A percentile compares a stretch with the other conserved stretches of the same genome.
phyloP scores from a whole-genome alignment of 2,329 filamentous ascomycete species.

The Colletotrichum viniferum region DNA sequence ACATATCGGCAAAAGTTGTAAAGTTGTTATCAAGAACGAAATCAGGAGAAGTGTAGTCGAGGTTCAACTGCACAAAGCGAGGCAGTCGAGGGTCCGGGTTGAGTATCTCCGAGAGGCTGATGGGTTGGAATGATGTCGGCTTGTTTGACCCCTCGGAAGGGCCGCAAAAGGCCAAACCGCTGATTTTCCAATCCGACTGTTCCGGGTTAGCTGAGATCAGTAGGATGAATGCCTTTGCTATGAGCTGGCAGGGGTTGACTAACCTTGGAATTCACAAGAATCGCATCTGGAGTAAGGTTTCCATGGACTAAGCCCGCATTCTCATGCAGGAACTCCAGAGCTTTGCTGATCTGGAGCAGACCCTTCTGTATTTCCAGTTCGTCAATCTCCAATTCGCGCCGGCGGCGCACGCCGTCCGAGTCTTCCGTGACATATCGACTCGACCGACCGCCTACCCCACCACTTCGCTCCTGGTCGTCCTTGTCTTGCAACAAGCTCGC shows the following conservation, averaged over 20 bases:
- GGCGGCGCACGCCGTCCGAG: constrained; percentile 71
- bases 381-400: constrained; percentile 89
- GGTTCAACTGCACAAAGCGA: constrained; percentile 80
- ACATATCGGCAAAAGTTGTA: constrained; percentile 86
- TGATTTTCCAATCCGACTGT: constrained; percentile 97
- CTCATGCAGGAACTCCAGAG: constrained; percentile 93
- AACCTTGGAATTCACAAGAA: constrained; percentile 93
- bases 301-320: constrained; percentile 93
- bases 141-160: constrained; percentile 78
- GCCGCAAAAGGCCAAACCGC: constrained; percentile 88
- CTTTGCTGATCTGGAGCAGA: constrained; percentile 88
- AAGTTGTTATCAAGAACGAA: constrained; percentile 92
- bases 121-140: constrained; percentile 76
- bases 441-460: constrained; percentile 70
- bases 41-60: constrained; percentile 94
- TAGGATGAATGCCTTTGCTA: neutral
- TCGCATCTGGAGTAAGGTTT: constrained; percentile 90
- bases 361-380: constrained; percentile 98
- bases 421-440: constrained; percentile 85
- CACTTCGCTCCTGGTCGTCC: constrained; percentile 79
- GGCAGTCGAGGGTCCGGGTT: constrained; percentile 87
- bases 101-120: constrained; percentile 82
- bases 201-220: constrained; percentile 29
- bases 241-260: constrained; percentile 27
- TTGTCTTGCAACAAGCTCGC: constrained; percentile 83